Evolutionary conservation across 176 grass and related monocot species (phyloP), one percentile per base, ranked within the genome.

Genomic region (Chloris gayana): DNA sequence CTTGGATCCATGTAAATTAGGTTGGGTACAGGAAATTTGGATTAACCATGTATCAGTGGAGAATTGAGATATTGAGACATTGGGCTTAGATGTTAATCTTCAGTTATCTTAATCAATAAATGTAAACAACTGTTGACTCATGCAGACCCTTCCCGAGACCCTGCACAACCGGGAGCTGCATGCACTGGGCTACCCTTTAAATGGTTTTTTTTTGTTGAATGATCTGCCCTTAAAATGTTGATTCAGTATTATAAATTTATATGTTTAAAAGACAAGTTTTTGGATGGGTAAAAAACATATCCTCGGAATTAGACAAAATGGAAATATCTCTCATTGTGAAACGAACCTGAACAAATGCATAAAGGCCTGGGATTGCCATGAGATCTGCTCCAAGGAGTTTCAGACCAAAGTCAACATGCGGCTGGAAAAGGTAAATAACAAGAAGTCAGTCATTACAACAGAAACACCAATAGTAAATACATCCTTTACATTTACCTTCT

Each of bases 331-430:
- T 67, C 10, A 57, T 64, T 33, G 29, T 74, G 44, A 2, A 41
- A 35, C n/a, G 25, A 64, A 96, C 93, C 93, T 96, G 93, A 88
- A 92, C 93, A 90, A 96, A 87, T 88, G 31, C 80, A 84, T 96
- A 92, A 72, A 96, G 85, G 30, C 82, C 89, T 65, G 93, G 93
- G 75, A 96, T 90, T 58, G 93, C 79, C 93, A 96, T 92, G n/a
- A 96, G 15, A 78, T 96, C 93, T 73, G 85, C 93, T 81, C 93
- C 93, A 69, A 96, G 64, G 53, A 96, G 79, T 77, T 86, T 96
- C 41, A 96, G 80, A 77, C 93, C 93, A 81, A 96, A 96, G 70
- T 96, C 93, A 81, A 96, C 87, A 78, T 96, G 93, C 31, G 93
- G 93, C 93, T 96, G 75, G 72, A 87, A 77, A 81, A 82, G 32